Conservation (phyloP, 2,329 filamentous ascomycete genomes). For the Myriosclerotinia duriaeana region DNA sequence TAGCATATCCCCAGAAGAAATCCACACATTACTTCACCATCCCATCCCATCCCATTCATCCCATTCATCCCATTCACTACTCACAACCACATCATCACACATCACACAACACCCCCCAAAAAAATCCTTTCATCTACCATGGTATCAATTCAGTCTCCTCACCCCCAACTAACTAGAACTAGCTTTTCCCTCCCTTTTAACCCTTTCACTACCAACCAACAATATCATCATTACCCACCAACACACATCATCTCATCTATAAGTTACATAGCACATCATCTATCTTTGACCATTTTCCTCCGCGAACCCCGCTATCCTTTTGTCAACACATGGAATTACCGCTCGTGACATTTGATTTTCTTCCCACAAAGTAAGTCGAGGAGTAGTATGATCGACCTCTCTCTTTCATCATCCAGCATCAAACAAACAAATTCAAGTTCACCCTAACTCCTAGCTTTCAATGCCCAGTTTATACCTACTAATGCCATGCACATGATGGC, state of each 20-base stretch:
- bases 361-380: not conserved
- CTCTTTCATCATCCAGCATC: not conserved
- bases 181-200: not conserved
- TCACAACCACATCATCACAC: not conserved
- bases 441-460: conserved; percentile 18
- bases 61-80: no score
- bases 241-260: not conserved
- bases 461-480: conserved; percentile 12
- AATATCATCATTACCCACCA: conserved; percentile 3
- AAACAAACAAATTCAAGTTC: conserved; percentile 3
- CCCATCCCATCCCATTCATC: no score
- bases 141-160: not conserved
- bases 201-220: conserved; percentile 1
- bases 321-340: not conserved
- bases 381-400: not conserved
- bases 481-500: not conserved
- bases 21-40: no score
- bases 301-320: not conserved
- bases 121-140: conserved; percentile 1
- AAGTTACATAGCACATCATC: conserved; percentile 12
- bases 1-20: no score
- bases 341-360: not conserved
- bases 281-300: not conserved
- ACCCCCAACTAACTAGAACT: not conserved
- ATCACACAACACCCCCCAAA: not conserved